Percentiles rank a stretch among this genome's conserved stretches.
Evolutionary conservation across 1,284 basidiomycete species (phyloP).

Genomic region (Tylopilus sp.): DNA sequence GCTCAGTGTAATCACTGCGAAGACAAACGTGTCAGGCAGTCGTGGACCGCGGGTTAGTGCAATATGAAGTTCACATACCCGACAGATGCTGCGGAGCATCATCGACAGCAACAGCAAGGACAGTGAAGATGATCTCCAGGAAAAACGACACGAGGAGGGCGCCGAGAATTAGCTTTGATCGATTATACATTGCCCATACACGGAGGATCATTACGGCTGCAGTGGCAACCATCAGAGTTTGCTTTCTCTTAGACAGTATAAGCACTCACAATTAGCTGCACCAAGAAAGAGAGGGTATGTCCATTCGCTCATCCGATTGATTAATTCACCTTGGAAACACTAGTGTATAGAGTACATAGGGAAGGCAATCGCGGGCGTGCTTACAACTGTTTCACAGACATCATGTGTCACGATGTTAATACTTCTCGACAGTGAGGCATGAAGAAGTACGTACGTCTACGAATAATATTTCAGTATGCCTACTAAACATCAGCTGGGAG

Average conservation of each 20-base stretch:
- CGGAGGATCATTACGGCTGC: too few species aligned
- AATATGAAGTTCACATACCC: background rate
- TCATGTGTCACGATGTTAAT: too few species aligned
- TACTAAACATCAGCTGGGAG: background rate
- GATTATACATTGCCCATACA: too few species aligned
- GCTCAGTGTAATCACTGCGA: too few species aligned
- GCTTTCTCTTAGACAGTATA: background rate
- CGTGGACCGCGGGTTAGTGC: too few species aligned
- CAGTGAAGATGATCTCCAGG: background rate
- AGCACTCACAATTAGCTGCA: too few species aligned
- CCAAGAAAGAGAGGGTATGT: too few species aligned
- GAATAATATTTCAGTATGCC: background rate
- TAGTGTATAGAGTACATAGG: background rate
- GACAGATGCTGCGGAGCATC: background rate
- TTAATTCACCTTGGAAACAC: background rate
- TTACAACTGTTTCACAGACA: background rate
- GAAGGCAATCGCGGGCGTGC: background rate
- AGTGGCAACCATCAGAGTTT: background rate
- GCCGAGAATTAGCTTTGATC: too few species aligned
- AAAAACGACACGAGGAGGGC: background rate
- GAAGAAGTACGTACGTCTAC: background rate
- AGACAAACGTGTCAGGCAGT: too few species aligned
- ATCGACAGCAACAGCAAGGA: background rate
- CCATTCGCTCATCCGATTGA: background rate
- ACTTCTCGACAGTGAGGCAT: background rate